Conservation (phyloP, 129 eudicot species). For the Tagetes erecta region DNA sequence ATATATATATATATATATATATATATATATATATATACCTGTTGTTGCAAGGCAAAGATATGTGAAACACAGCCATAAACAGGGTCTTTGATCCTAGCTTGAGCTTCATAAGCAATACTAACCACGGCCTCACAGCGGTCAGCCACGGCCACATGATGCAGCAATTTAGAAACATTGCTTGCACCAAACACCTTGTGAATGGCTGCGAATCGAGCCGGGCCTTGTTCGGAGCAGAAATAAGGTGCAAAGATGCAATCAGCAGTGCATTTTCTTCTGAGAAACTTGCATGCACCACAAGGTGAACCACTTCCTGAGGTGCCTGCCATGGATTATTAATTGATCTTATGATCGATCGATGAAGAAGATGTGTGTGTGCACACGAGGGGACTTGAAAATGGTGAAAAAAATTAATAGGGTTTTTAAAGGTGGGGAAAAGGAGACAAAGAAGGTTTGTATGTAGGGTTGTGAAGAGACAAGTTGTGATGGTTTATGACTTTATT, state of each 20-base stretch:
- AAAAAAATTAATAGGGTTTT: slow-evolving; percentile 28
- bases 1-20: too few species aligned
- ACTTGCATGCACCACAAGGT: slow-evolving; percentile 99
- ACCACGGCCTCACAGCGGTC: slow-evolving; percentile 92
- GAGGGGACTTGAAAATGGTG: slow-evolving; percentile 84
- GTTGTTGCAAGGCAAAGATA: slow-evolving; percentile 89
- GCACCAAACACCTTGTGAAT: slow-evolving; percentile 99
- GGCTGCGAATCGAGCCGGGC: slow-evolving; percentile 90
- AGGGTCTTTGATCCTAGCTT: slow-evolving; percentile 91
- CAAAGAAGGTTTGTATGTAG: slow-evolving; percentile 68
- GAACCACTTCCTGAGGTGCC: slow-evolving; percentile 54
- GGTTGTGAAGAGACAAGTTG: slow-evolving; percentile 68
- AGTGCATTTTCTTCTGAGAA: slow-evolving; percentile 84
- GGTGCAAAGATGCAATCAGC: slow-evolving; percentile 90
- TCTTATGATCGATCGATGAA: too few species aligned
- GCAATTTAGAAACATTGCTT: slow-evolving; percentile 81
- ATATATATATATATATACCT: slow-evolving; percentile 42
- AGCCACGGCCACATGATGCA: slow-evolving; percentile 69
- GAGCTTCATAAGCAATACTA: slow-evolving; percentile 98
- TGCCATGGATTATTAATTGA: slow-evolving; percentile 37
- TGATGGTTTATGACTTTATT: slow-evolving; percentile 52
- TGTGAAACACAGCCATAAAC: slow-evolving; percentile 97
- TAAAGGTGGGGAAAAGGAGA: slow-evolving; percentile 50
- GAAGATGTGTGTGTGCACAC: slow-evolving; percentile 44
- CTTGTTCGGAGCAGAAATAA: slow-evolving; percentile 90